phyloP scores from a whole-genome alignment of 805 yeast genomes.

The Torulaspora microellipsoides region DNA sequence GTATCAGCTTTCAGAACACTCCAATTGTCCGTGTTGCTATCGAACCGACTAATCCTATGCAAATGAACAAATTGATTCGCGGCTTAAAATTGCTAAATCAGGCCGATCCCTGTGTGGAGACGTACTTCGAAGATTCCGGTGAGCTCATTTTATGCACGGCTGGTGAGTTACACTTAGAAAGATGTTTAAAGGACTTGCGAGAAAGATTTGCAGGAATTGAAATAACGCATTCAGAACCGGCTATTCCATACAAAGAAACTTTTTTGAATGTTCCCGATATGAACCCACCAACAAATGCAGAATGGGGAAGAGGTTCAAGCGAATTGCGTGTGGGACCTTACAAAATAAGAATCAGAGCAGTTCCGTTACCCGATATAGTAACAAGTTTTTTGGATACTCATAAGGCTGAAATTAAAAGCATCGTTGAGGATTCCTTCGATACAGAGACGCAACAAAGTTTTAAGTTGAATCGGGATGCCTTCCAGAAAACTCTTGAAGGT shows the following conservation, averaged over 20 bases:
- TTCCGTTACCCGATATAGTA: conserved; percentile 53
- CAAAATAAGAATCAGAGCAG: conserved; percentile 38
- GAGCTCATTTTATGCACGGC: conserved; percentile 93
- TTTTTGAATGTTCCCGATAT: conserved; percentile 49
- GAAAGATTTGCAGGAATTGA: conserved; percentile 92
- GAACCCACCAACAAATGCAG: conserved; percentile 45
- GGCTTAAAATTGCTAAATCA: conserved; percentile 77
- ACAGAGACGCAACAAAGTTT: conserved; percentile 9
- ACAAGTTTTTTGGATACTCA: conserved; percentile 46
- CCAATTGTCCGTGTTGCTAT: conserved; percentile 94
- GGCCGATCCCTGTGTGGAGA: conserved; percentile 93
- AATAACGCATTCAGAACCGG: conserved; percentile 82
- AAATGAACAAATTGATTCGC: conserved; percentile 65
- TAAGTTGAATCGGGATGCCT: conserved; percentile 14
- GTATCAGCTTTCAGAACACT: conserved; percentile 66
- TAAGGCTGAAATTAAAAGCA: conserved; percentile 41
- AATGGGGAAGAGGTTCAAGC: conserved; percentile 46
- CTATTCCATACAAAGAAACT: conserved; percentile 91
- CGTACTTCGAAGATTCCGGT: conserved; percentile 81
- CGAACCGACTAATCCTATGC: conserved; percentile 87
- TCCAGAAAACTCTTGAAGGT: conserved; percentile 34
- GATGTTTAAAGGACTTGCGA: conserved; percentile 85
- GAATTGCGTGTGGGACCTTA: conserved; percentile 50
- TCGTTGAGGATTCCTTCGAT: conserved; percentile 15
- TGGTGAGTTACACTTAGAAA: conserved; percentile 92